Evolutionary conservation across 2,329 filamentous ascomycete species (phyloP).

Genomic region (Trematosphaeria pertusa): DNA sequence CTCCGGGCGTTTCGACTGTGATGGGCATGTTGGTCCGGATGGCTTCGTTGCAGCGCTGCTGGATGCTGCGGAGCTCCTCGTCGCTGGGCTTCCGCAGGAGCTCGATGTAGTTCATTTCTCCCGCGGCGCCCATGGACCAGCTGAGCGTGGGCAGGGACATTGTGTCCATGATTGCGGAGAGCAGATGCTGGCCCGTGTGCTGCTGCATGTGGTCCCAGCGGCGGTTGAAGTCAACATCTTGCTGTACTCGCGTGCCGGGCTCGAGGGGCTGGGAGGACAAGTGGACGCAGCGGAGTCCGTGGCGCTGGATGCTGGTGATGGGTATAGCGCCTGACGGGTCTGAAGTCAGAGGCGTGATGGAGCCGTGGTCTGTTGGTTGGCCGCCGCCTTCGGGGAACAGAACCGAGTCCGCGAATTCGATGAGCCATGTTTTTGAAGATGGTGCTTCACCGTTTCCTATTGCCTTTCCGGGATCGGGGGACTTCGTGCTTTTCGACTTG

Average conservation of each 20-base stretch:
- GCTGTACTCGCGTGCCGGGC: conserved; percentile 61
- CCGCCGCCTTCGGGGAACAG: conserved; percentile 44
- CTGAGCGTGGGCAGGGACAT: conserved; percentile 37
- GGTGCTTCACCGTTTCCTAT: conserved; percentile 11
- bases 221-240: conserved; percentile 37
- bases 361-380: conserved; percentile 41
- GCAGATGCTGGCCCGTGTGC: conserved; percentile 44
- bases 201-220: conserved; percentile 47
- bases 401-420: conserved; percentile 42
- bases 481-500: conserved; percentile 38
- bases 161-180: conserved; percentile 42
- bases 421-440: conserved; percentile 32
- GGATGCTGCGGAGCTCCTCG: conserved; percentile 32
- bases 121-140: conserved; percentile 40
- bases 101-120: conserved; percentile 46
- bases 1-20: conserved; percentile 40
- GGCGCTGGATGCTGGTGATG: conserved; percentile 39
- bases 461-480: conserved; percentile 30
- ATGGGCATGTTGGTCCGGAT: conserved; percentile 38
- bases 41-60: conserved; percentile 33
- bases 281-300: conserved; percentile 69
- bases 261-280: conserved; percentile 90
- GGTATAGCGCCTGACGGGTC: conserved; percentile 26
- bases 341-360: conserved; percentile 29
- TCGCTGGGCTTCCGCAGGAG: conserved; percentile 37